phyloP scores from a whole-genome alignment of 257 asterid species.

The Jasminum sambac region DNA sequence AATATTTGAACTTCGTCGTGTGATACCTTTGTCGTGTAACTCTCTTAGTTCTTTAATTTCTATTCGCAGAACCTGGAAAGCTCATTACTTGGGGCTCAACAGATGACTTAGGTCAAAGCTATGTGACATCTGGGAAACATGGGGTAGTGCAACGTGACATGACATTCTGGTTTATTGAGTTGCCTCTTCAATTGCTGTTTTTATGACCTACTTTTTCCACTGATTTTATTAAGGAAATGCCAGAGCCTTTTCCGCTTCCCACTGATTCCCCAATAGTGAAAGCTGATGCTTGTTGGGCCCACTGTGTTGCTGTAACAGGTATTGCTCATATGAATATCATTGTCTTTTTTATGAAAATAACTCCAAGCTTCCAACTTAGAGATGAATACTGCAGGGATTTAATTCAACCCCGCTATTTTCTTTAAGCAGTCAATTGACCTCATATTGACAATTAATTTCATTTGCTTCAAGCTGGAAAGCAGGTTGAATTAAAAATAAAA shows the following conservation, averaged over 20 bases:
- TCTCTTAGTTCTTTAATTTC: conserved; percentile 15
- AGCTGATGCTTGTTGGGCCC: conserved; percentile 99
- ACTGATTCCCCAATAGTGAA: conserved; percentile 51
- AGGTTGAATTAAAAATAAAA: neutral
- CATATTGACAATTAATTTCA: neutral
- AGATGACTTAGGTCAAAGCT: conserved; percentile 93
- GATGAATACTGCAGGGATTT: neutral
- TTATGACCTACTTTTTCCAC: conserved; percentile 38
- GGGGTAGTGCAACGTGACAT: conserved; percentile 58
- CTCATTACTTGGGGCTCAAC: conserved; percentile 98
- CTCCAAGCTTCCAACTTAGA: neutral
- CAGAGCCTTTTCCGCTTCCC: conserved; percentile 98
- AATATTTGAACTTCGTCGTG: conserved; percentile 1
- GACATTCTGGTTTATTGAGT: conserved; percentile 8
- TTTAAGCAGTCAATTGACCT: neutral
- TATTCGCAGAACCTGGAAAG: conserved; percentile 73
- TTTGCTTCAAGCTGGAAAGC: neutral
- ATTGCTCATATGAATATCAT: neutral
- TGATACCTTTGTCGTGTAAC: neutral
- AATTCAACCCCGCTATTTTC: conserved; percentile 5
- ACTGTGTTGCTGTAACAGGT: conserved; percentile 89
- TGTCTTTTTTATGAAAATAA: neutral
- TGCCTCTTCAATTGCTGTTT: conserved; percentile 21
- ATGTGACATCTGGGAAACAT: conserved; percentile 91
- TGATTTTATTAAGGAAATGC: conserved; percentile 76